Conservation (phyloP, 2,329 filamentous ascomycete genomes). For the Aspergillus aculeatus region DNA sequence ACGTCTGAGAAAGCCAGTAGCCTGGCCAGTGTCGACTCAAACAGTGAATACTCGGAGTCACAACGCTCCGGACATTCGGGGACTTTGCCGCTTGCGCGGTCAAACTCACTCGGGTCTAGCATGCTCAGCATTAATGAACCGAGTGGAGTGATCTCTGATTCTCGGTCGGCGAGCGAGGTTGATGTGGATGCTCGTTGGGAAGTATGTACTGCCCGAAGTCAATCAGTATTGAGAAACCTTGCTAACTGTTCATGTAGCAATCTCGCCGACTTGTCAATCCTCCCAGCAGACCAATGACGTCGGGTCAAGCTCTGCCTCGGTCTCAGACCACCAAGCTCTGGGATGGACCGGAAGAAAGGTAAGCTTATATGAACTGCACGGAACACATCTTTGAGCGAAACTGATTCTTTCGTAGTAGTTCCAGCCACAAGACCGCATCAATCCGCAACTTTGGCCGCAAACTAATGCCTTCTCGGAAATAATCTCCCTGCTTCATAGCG, state of each 20-base stretch:
- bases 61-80: conserved; percentile 38
- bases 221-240: neutral
- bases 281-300: conserved; percentile 32
- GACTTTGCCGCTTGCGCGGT: conserved; percentile 37
- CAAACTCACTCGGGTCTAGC: conserved; percentile 37
- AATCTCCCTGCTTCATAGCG: neutral
- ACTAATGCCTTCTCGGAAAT: conserved; percentile 31
- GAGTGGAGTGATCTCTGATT: conserved; percentile 28
- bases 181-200: conserved; percentile 41
- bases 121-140: conserved; percentile 24
- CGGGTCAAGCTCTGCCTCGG: conserved; percentile 25
- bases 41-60: conserved; percentile 38
- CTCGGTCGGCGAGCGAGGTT: conserved; percentile 36
- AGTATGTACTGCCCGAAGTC: conserved; percentile 24
- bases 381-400: neutral
- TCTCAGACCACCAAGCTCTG: conserved; percentile 24
- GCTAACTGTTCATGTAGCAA: conserved; percentile 27
- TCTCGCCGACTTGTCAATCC: conserved; percentile 35
- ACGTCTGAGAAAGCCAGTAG: conserved; percentile 33
- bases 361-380: conserved; percentile 8
- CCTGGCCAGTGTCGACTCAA: conserved; percentile 39
- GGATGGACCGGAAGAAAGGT: conserved; percentile 36
- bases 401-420: neutral
- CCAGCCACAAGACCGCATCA: conserved; percentile 30
- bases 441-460: conserved; percentile 40